Evolutionary conservation across 176 grass and related monocot genomes (phyloP).

Genomic region (Zea mays): Zm-B73-REFERENCE-NAM-5.0 NC_050096.1:84959001-84959500

Average conservation of each 20-base stretch:
- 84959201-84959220: constrained; percentile 35
- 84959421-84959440: constrained; percentile 76
- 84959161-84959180: constrained; percentile 43
- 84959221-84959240: constrained; percentile 11
- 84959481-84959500: constrained; percentile 64
- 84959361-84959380: constrained; percentile 67
- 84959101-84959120: constrained; percentile 45
- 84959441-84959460: constrained; percentile 70
- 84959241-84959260: constrained; percentile 48
- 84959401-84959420: constrained; percentile 89
- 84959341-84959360: too few species aligned
- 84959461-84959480: constrained; percentile 67
- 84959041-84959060: constrained; percentile 3
- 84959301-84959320: constrained; percentile 45
- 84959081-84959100: constrained; percentile 34
- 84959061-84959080: constrained; percentile 23
- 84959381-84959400: constrained; percentile 73
- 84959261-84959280: constrained; percentile 53
- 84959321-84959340: constrained; percentile 51
- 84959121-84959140: constrained; percentile 33
- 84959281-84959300: constrained; percentile 43
- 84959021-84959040: constrained; percentile 2
- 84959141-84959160: constrained; percentile 36
- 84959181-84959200: constrained; percentile 50
- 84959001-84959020: background rate